Percentiles rank a stretch among this genome's conserved stretches.
Evolutionary conservation across 75 land plant genomes (phyloP).

Genomic region (Adiantum capillusveneris): DNA sequence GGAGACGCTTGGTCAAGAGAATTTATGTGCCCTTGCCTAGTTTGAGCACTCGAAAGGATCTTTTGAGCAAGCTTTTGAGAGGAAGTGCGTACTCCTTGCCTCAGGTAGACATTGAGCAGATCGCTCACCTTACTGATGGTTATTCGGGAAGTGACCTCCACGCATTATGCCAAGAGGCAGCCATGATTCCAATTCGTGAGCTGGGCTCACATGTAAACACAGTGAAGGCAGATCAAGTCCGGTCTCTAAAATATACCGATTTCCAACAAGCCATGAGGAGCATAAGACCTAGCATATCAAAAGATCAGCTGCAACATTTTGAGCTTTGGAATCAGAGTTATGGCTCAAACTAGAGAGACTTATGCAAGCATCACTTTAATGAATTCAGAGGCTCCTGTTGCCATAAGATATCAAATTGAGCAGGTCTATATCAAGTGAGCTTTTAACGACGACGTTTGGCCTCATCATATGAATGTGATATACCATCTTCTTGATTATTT

Average conservation of each 20-base stretch:
- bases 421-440: no score
- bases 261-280: slow-evolving; percentile 75
- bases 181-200: slow-evolving; percentile 96
- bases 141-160: slow-evolving; percentile 96
- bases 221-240: slow-evolving; percentile 68
- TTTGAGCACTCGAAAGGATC: slow-evolving; percentile 58
- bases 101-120: slow-evolving; percentile 57
- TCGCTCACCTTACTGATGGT: slow-evolving; percentile 79
- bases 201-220: slow-evolving; percentile 72
- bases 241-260: slow-evolving; percentile 59
- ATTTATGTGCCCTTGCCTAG: slow-evolving; percentile 94
- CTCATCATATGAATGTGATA: no score
- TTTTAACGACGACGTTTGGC: no score
- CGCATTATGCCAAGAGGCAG: slow-evolving; percentile 97
- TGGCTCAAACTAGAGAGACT: slow-evolving; percentile 62
- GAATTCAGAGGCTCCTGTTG: no score
- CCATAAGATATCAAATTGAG: no score
- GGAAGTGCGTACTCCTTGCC: slow-evolving; percentile 78
- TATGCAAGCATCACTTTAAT: no score
- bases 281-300: slow-evolving; percentile 80
- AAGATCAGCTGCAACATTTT: slow-evolving; percentile 69
- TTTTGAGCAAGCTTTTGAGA: slow-evolving; percentile 65
- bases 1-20: slow-evolving; percentile 93
- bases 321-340: slow-evolving; percentile 75
- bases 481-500: no score